Evolutionary conservation across 2,329 filamentous ascomycete genomes (phyloP), one percentile per base, ranked within the genome.

Genomic region (Diaporthe caulivora): DNA sequence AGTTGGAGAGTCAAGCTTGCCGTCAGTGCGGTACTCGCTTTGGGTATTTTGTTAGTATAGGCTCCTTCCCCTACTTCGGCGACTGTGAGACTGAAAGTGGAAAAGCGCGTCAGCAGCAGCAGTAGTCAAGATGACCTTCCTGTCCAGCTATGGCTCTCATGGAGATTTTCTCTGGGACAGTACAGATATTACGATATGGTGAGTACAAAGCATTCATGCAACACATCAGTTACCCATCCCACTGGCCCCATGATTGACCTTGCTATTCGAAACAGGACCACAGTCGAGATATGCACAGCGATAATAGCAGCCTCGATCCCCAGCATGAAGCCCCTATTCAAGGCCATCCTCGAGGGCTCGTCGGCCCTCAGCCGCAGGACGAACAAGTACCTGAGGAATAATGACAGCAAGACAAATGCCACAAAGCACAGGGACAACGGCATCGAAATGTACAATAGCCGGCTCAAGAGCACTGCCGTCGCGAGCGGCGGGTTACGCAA

Each of bases 271-370:
- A 51, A 51, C 2, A 65, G 62, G 62, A 65, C 62, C 3, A 65
- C 62, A 1, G 72, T 80, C 65, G 78, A 81, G 26, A 79, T 79
- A 71, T 78, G 76, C 75, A 77, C 76, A 8, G 79, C 77, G 24
- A 80, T 81, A 51, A 75, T 80, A n/a, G 79, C 79, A 44, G 79
- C 79, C 54, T 78, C 74, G 57, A 76, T 79, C 55, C 79, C 79
- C 4, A 78, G 76, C 67, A 76, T 80, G 44, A 79, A 78, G 34
- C 78, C 79, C 10, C 74, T 80, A 8, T 80, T 80, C 76, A 78
- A 77, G 44, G 71, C 70, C 13, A 29, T 71, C 18, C 55, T 71
- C 31, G 69, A 40, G n/a, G 54, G 69, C 29, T 65, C 62, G 9
- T 65, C 31, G 21, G 29, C 44, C 21, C 62, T 65, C 44, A 51